Evolutionary conservation across 345 rosid species (phyloP).

Genomic region (Lumnitzera racemosa): DNA sequence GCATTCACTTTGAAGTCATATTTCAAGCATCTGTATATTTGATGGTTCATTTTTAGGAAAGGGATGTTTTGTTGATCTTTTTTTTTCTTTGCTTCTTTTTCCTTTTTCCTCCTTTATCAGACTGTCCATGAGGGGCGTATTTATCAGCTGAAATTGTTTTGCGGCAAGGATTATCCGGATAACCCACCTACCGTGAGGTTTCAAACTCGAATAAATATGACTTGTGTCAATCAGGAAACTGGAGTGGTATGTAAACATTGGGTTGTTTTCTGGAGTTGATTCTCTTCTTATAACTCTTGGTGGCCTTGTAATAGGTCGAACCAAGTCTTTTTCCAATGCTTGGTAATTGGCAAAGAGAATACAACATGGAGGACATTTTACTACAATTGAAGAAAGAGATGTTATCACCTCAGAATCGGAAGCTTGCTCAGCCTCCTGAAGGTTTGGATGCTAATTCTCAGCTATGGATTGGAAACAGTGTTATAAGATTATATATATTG

Average conservation of each 20-base stretch:
- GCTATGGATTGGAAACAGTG: no score
- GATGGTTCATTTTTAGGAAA: not conserved
- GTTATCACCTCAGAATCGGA: conserved; percentile 70
- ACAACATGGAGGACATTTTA: conserved; percentile 67
- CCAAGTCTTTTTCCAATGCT: conserved; percentile 67
- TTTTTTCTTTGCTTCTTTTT: not conserved
- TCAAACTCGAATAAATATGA: conserved; percentile 69
- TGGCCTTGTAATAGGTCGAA: conserved; percentile 41
- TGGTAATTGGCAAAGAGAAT: conserved; percentile 65
- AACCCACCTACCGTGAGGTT: conserved; percentile 70
- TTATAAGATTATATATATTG: no score
- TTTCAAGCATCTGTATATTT: no score
- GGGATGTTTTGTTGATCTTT: not conserved
- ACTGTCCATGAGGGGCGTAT: conserved; percentile 81
- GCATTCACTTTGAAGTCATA: no score
- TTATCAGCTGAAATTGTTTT: conserved; percentile 74
- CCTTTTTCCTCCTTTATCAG: conserved; percentile 23
- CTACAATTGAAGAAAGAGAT: conserved; percentile 74
- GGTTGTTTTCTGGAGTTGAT: not conserved
- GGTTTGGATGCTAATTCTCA: conserved; percentile 24
- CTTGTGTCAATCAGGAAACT: conserved; percentile 65
- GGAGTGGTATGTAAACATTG: conserved; percentile 46
- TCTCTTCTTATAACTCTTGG: conserved; percentile 10
- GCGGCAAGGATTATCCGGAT: conserved; percentile 67
- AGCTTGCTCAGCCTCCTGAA: conserved; percentile 78